Conservation (phyloP, 108 stramenopile genomes). For the Nitzschia sp. region DNA sequence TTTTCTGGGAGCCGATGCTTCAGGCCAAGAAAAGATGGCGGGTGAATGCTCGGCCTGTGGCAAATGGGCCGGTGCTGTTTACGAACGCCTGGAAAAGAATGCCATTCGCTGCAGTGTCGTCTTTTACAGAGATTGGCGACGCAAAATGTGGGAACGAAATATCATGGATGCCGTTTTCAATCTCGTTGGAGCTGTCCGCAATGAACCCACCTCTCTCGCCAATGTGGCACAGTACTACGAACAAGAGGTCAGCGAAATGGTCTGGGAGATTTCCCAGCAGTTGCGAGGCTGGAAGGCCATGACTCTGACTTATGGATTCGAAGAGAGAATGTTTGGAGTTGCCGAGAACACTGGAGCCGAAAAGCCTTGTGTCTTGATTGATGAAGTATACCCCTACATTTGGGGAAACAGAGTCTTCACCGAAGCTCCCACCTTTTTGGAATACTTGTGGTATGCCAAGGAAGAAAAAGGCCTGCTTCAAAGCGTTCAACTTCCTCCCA, state of each 20-base stretch:
- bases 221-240: conserved; percentile 81
- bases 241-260: conserved; percentile 78
- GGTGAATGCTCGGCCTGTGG: conserved; percentile 80
- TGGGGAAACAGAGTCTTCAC: conserved; percentile 54
- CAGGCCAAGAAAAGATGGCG: conserved; percentile 76
- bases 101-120: conserved; percentile 60
- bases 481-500: conserved; percentile 47
- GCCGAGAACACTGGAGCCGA: conserved; percentile 59
- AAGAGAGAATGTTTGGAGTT: conserved; percentile 77
- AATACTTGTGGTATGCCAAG: conserved; percentile 78
- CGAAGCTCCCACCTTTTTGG: conserved; percentile 48
- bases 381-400: conserved; percentile 72
- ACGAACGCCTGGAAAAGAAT: conserved; percentile 58
- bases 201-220: conserved; percentile 64
- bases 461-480: conserved; percentile 52
- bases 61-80: conserved; percentile 82
- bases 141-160: conserved; percentile 82
- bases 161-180: conserved; percentile 70
- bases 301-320: conserved; percentile 82
- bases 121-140: conserved; percentile 86
- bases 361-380: conserved; percentile 54
- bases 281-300: conserved; percentile 78
- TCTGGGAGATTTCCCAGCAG: conserved; percentile 73
- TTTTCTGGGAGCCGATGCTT: conserved; percentile 57
- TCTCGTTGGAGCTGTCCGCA: conserved; percentile 70